phyloP scores from a whole-genome alignment of 2,329 filamentous ascomycete genomes.

The Ceratocystis diversiconidia region DNA sequence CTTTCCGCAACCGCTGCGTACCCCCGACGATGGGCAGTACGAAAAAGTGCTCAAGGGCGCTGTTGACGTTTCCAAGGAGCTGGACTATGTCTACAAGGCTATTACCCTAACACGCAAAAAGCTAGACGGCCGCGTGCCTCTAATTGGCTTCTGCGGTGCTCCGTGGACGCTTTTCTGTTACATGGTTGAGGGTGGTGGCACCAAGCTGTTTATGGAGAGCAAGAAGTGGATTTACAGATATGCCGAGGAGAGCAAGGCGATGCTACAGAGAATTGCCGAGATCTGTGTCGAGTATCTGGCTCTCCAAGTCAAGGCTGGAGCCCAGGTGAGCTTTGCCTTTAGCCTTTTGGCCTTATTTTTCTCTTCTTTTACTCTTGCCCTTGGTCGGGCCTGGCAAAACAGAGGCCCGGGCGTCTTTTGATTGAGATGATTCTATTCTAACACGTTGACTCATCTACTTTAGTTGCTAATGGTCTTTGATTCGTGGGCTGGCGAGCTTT shows the following conservation, averaged over 20 bases:
- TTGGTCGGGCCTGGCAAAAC: neutral
- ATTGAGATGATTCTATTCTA: too few relatives aligned
- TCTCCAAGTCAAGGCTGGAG: slow-evolving; percentile 80
- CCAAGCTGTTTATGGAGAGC: slow-evolving; percentile 81
- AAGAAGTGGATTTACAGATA: slow-evolving; percentile 98
- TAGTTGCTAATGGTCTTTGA: slow-evolving; percentile 92
- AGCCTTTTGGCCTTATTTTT: neutral
- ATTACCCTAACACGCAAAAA: slow-evolving; percentile 85
- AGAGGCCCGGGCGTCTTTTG: neutral
- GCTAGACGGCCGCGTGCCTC: slow-evolving; percentile 70
- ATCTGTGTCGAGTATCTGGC: slow-evolving; percentile 91
- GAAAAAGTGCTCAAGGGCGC: slow-evolving; percentile 56
- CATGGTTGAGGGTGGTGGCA: slow-evolving; percentile 96
- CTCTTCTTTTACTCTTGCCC: neutral
- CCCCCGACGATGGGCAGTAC: slow-evolving; percentile 74
- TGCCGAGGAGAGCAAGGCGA: slow-evolving; percentile 58
- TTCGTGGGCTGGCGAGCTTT: slow-evolving; percentile 92
- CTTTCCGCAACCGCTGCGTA: slow-evolving; percentile 72
- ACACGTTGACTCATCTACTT: neutral
- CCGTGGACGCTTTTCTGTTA: slow-evolving; percentile 97
- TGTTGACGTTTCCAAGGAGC: slow-evolving; percentile 71
- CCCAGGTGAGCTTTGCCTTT: slow-evolving; percentile 46
- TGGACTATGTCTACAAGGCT: slow-evolving; percentile 91
- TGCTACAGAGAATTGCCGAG: slow-evolving; percentile 84
- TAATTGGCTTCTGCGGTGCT: slow-evolving; percentile 93